Base-by-base conservation (phyloP, 1,284 basidiomycete genomes). In the Austroboletus niveus region DNA sequence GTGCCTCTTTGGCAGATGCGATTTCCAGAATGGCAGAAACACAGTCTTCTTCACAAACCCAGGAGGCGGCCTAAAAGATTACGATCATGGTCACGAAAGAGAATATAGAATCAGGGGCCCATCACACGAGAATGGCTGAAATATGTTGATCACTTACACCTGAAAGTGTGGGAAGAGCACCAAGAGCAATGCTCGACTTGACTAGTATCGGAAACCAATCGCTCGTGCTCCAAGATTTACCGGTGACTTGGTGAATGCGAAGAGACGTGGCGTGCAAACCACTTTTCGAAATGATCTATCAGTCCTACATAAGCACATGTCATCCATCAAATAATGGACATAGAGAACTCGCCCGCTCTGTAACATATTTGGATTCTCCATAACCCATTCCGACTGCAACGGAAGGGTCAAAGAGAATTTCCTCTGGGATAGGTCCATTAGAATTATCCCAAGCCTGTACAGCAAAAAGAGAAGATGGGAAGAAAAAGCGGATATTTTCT, bases 391-490 rank as follows among this genome's bases (percentile, higher is more conserved):
- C 52, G 64, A 51, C 12, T 11, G 50, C 41, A 22, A 39, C 42
- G 32, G 50, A 52, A 27, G 50, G 4, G 29, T 52, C 64, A 0
- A 54, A 45, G 14, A 66, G 47, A 1, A 67, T 52, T 3, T 60
- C 58, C 47, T 74, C 73, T 3, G 72, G 72, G 47, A 70, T 64
- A 1, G 60, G 69, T 52, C 38, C 70, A 48, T 57, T 70, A 58
- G 2, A 53, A 59, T 52, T 70, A 60, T 44, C 71, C 72, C 72
- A 75, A 6, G 61, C 61, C 38, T 67, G 65, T 0, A 66, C 63
- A 29, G 67, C 63, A 3, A 60, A 49, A 10, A 70, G 43, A 1
- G 70, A 70, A 3, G 72, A 70, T 0, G 65, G 65, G 45, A 73
- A 69, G 29, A 73, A 27, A 55, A 72, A 70, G 0, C 72, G 68